These are phyloP conservation scores for Leccinum rimulosum DNA, from an alignment of 768 basidiomycete genomes.

Conservation along the genomic window DNA sequence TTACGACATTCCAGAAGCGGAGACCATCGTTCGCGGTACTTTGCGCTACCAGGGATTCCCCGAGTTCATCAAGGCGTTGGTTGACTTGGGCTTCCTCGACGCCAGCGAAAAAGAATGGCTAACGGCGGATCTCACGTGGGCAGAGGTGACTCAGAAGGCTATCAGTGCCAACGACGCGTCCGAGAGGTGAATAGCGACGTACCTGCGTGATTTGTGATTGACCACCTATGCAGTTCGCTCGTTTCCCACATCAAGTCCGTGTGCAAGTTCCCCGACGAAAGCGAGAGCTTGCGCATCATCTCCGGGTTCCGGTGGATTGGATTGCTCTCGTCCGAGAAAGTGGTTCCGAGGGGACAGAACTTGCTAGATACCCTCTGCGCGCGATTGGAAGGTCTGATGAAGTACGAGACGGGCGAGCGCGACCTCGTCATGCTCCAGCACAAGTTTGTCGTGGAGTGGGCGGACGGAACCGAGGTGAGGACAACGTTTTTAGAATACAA, in stretches of 20 bases:
- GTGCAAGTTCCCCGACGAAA: slow-evolving; percentile 67
- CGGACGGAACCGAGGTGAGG: slow-evolving; percentile 70
- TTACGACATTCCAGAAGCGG: slow-evolving; percentile 91
- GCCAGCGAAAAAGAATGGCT: slow-evolving; percentile 77
- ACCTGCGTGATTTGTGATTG: neutral
- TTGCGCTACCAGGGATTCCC: slow-evolving; percentile 97
- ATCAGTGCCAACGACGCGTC: slow-evolving; percentile 62
- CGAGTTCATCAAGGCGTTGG: slow-evolving; percentile 85
- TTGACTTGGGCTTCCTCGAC: slow-evolving; percentile 85
- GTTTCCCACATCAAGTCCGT: slow-evolving; percentile 67
- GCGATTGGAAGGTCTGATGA: slow-evolving; percentile 87
- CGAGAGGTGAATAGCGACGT: slow-evolving; percentile 53
- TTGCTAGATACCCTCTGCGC: slow-evolving; percentile 93
- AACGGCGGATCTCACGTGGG: slow-evolving; percentile 73
- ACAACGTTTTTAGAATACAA: neutral
- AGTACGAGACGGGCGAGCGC: slow-evolving; percentile 85
- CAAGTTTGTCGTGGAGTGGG: slow-evolving; percentile 91
- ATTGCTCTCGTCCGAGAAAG: slow-evolving; percentile 72
- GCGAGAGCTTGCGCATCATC: slow-evolving; percentile 74
- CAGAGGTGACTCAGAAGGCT: slow-evolving; percentile 74
- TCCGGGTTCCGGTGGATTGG: slow-evolving; percentile 94
- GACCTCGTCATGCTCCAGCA: slow-evolving; percentile 98
- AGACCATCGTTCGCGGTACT: slow-evolving; percentile 90
- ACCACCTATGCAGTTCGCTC: slow-evolving; percentile 51
- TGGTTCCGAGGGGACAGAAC: slow-evolving; percentile 63